Conservation (phyloP, 2,329 filamentous ascomycete species). For the Samsoniella hepiali region DNA sequence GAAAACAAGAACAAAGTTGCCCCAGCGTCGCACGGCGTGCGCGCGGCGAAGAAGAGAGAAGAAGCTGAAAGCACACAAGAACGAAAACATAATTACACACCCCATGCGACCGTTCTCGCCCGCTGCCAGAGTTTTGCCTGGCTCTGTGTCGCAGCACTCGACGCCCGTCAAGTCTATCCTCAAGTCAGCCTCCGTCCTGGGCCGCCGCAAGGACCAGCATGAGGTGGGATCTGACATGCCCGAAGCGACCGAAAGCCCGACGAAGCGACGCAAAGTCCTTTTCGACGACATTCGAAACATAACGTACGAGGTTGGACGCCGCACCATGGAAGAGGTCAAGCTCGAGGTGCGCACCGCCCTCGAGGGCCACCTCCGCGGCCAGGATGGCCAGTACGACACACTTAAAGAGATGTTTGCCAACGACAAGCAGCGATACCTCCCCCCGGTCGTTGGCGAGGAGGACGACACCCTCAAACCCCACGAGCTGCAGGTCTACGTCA, state of each 20-base stretch:
- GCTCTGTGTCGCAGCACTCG: slow-evolving; percentile 32
- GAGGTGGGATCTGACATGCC: slow-evolving; percentile 40
- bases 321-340: slow-evolving; percentile 55
- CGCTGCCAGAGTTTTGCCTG: slow-evolving; percentile 32
- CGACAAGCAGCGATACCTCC: slow-evolving; percentile 42
- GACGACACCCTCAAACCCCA: slow-evolving; percentile 50
- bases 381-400: slow-evolving; percentile 59
- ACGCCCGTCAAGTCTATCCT: slow-evolving; percentile 53
- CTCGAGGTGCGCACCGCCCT: slow-evolving; percentile 53
- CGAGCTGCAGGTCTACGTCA: slow-evolving; percentile 58
- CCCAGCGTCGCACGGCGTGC: neutral
- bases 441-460: slow-evolving; percentile 41
- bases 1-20: neutral
- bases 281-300: slow-evolving; percentile 58
- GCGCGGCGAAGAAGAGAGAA: neutral
- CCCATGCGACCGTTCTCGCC: slow-evolving; percentile 37
- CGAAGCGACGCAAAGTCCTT: slow-evolving; percentile 55
- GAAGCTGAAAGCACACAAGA: neutral
- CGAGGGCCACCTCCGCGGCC: slow-evolving; percentile 53
- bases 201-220: slow-evolving; percentile 44
- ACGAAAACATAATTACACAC: neutral
- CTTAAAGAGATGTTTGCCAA: slow-evolving; percentile 57
- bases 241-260: slow-evolving; percentile 41
- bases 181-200: slow-evolving; percentile 45
- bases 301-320: slow-evolving; percentile 51